Base-by-base conservation (phyloP, 2,329 filamentous ascomycete species). In the Clarireedia hainanense region DNA sequence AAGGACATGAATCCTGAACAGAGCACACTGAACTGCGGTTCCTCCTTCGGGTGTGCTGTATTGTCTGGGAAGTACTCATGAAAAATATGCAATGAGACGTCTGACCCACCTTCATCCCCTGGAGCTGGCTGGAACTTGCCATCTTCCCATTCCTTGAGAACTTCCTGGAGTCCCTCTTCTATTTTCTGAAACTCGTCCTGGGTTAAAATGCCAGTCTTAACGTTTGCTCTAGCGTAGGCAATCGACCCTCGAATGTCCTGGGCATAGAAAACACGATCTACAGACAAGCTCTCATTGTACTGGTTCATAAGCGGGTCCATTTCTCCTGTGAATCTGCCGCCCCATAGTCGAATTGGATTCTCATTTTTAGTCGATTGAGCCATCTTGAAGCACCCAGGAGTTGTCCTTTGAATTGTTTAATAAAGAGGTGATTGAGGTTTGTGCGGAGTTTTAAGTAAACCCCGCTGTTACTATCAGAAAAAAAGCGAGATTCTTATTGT, bases 221-320 rank as follows among this genome's bases (percentile, higher is more conserved):
- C 76, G 73, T 95, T 95, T 57, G 89, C 89, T 56, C 88, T 79
- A 53, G 89, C 89, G 69, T 88, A 95, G 12, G 89, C 89, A 62
- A 95, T 88, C 57, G 80, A 85, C 63, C 89, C 90, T 10, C 80
- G 79, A 64, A 95, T 91, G 66, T 95, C 89, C 70, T 94, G 81
- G 58, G 83, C 83, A 75, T 89, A 89, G 65, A 95, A 84, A 52
- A 79, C 77, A 62, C 84, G 83, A 72, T 95, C 90, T 72, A 87
- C 91, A 69, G 81, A 83, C 64, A 95, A 86, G 53, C 81, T 86
- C 65, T 85, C 84, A 71, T 95, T 95, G 77, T 92, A 95, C 63
- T 86, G 78, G 59, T 84, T 79, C 89, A 95, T 95, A 52, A 95
- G 80, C 53, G 89, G 88, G 73, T 95, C 89, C 63, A 92, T 82